phyloP scores from a whole-genome alignment of 176 grass and related monocot genomes.

The barley (Hordeum vulgare) region MorexV3_pseudomolecules_assembly NC_058523.1:3681491-3681990 shows the following conservation, averaged over 20 bases:
- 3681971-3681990: too few species aligned
- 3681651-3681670: neutral
- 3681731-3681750: neutral
- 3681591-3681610: neutral
- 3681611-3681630: neutral
- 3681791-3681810: neutral
- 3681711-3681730: neutral
- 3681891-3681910: too few species aligned
- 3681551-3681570: neutral
- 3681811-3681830: neutral
- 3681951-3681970: too few species aligned
- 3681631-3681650: neutral
- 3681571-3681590: neutral
- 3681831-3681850: neutral
- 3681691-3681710: neutral
- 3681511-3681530: neutral
- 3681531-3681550: neutral
- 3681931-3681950: too few species aligned
- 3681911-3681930: too few species aligned
- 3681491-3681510: neutral
- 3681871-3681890: too few species aligned
- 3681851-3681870: neutral
- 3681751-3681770: neutral
- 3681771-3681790: neutral
- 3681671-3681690: neutral